Evolutionary conservation across 306 rosid species (phyloP).

Genomic region (Quercus variabilis): DNA sequence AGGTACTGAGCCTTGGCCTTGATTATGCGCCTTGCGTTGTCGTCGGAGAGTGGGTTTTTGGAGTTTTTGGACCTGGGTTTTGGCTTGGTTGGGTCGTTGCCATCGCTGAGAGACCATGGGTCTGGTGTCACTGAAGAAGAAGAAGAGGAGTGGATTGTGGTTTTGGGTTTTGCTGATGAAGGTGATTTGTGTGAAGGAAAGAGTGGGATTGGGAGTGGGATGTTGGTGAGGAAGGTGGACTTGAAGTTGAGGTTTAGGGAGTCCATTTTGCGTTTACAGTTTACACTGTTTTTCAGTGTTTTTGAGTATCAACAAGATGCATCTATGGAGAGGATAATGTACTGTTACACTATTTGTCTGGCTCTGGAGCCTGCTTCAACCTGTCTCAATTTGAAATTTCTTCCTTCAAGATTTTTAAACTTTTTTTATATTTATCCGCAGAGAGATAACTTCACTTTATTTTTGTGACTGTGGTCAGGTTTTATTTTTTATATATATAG

Average conservation of each 20-base stretch:
- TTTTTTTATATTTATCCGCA: too few species aligned
- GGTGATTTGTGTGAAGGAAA: slow-evolving; percentile 10
- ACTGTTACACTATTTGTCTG: too few species aligned
- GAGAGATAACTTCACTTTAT: too few species aligned
- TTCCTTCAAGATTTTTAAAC: too few species aligned
- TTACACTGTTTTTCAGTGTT: too few species aligned
- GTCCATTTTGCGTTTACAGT: slow-evolving; percentile 35
- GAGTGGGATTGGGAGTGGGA: slow-evolving; percentile 25
- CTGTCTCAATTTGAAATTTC: too few species aligned
- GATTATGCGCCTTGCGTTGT: slow-evolving; percentile 92
- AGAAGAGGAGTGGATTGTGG: slow-evolving; percentile 23
- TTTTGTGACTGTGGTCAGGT: too few species aligned
- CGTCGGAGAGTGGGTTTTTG: slow-evolving; percentile 75
- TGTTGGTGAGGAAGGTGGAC: slow-evolving; percentile 44
- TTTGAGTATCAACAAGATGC: too few species aligned
- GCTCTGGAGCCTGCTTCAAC: too few species aligned
- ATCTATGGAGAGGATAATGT: too few species aligned
- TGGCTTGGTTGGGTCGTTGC: slow-evolving; percentile 56
- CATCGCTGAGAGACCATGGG: slow-evolving; percentile 74
- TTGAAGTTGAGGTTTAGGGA: slow-evolving; percentile 21
- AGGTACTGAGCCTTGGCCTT: slow-evolving; percentile 63
- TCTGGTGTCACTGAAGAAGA: slow-evolving; percentile 45
- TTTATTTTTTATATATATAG: too few species aligned
- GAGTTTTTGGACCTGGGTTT: slow-evolving; percentile 52
- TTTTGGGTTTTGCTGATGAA: neutral